Evolutionary conservation across 768 basidiomycete genomes (phyloP).

Genomic region (Megacollybia marginata): DNA sequence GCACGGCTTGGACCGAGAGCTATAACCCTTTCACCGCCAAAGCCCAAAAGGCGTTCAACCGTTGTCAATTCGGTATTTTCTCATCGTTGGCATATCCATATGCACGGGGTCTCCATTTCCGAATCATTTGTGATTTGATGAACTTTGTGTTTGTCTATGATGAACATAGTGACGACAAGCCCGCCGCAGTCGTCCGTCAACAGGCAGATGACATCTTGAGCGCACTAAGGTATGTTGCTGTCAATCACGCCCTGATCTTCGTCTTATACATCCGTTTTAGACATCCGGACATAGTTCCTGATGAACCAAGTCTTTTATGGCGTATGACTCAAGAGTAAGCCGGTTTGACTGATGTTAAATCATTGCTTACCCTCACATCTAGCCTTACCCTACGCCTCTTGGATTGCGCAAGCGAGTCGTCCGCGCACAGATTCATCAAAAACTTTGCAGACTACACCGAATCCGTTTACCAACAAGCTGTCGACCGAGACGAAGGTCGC

Average conservation of each 20-base stretch:
- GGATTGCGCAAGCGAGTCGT: not conserved
- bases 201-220: constrained; percentile 9
- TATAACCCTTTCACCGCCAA: constrained; percentile 2
- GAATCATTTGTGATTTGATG: constrained; percentile 18
- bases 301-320: no score
- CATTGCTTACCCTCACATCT: no score
- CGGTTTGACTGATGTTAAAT: no score
- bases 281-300: no score
- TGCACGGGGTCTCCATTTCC: not conserved
- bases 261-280: no score
- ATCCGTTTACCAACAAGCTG: constrained; percentile 23
- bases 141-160: constrained; percentile 14
- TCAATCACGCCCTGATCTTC: no score
- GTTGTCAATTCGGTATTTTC: constrained; percentile 4
- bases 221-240: no score
- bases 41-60: constrained; percentile 5
- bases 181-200: constrained; percentile 6
- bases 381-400: no score
- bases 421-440: constrained; percentile 16
- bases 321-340: no score
- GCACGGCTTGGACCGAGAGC: constrained; percentile 1
- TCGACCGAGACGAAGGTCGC: constrained; percentile 9
- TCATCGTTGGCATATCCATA: constrained; percentile 7
- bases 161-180: constrained; percentile 16
- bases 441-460: constrained; percentile 20